Evolutionary conservation across 768 basidiomycete species (phyloP), one percentile per base, ranked within the genome.

Genomic region (Russula sp.): DNA sequence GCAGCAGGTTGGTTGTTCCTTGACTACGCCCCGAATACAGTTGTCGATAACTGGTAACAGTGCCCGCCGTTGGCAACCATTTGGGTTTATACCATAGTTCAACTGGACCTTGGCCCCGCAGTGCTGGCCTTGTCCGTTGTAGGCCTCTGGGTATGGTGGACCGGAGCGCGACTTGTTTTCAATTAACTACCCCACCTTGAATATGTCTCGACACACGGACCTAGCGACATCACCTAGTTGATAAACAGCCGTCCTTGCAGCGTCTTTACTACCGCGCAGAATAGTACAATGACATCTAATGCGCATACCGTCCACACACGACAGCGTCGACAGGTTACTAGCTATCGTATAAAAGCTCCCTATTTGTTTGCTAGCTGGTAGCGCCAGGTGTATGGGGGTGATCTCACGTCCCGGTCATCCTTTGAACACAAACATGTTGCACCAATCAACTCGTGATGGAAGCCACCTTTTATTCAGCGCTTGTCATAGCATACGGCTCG

Each of bases 71-170:
- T 92, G 59, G 85, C 85, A 3, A 91, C 90, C 0, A 70, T 88
- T 6, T 93, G 91, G 91, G 77, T 91, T 9, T 93, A 88, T 68
- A 78, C 83, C 3, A 77, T 91, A 54, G 75, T 91, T 13, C 87
- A 90, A 66, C 78, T 91, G 32, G 82, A 87, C 60, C 74, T 94
- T 31, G 77, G 77, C 3, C 82, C 84, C 20, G 85, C 89, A 6
- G 75, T 84, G 4, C 61, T 84, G 34, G 84, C 82, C 65, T 76
- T 93, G 14, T 60, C 72, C 1, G 62, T 79, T 14, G 81, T 88
- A 42, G 82, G 78, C 6, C 70, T 68, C 50, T 91, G 83, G 75
- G 75, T 82, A 8, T 83, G 85, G 84, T 88, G 80, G 80, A 79
- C 82, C 52, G 80, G 76, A 13, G 75, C 88, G 66, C 84, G 44